A percentile compares a stretch with the other conserved stretches of the same genome.
Conservation (phyloP, 2,329 filamentous ascomycete species). For the Aspergillus neoniger region DNA sequence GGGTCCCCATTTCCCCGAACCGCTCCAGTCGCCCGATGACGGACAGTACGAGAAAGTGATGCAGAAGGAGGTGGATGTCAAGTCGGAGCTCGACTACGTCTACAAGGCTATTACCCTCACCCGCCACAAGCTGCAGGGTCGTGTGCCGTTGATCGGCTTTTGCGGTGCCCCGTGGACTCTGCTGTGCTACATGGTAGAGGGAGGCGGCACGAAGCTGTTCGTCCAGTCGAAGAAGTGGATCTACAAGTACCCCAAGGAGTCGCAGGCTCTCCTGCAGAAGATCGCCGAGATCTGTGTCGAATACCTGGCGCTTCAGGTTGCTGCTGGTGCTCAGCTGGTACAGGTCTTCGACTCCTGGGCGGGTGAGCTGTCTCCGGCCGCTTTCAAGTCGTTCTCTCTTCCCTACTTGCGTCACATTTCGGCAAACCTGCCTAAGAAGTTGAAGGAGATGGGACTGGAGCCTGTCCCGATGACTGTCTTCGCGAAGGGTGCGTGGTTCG, state of each 20-base stretch:
- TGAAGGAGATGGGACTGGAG: constrained; percentile 74
- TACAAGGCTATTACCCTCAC: constrained; percentile 95
- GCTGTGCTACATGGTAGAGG: constrained; percentile 98
- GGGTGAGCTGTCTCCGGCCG: constrained; percentile 80
- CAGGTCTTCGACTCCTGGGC: constrained; percentile 99
- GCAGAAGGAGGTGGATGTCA: constrained; percentile 77
- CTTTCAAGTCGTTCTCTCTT: constrained; percentile 81
- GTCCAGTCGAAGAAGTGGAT: constrained; percentile 95
- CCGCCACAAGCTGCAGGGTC: constrained; percentile 78
- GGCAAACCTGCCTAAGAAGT: constrained; percentile 70
- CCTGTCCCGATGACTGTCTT: constrained; percentile 96
- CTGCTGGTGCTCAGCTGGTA: constrained; percentile 89
- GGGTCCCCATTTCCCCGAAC: constrained; percentile 89
- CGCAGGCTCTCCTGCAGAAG: constrained; percentile 81
- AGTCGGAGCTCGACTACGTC: constrained; percentile 84
- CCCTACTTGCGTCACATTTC: constrained; percentile 87
- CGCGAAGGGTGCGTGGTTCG: constrained; percentile 96
- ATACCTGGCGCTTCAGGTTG: constrained; percentile 87
- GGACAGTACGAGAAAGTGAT: constrained; percentile 79
- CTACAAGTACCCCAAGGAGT: constrained; percentile 80
- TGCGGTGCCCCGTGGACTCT: constrained; percentile 96
- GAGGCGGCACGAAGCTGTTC: constrained; percentile 93
- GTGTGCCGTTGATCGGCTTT: constrained; percentile 93
- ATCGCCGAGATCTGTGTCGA: constrained; percentile 94
- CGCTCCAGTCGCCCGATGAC: constrained; percentile 76